Conservation (phyloP, 192 early-diverging fungal species). For the Backusella tuberculispora region DNA sequence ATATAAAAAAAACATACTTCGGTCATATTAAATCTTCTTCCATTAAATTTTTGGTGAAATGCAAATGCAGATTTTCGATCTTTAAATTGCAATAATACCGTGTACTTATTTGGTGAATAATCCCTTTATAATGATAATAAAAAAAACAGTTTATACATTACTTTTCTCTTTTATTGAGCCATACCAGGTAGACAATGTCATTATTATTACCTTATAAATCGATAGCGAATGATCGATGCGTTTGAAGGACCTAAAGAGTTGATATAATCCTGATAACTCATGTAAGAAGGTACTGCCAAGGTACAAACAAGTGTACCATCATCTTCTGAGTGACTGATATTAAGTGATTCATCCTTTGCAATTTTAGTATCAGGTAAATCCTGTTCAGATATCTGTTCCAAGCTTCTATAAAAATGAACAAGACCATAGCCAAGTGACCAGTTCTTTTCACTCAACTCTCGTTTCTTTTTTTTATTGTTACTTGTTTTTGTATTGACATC, state of each 20-base stretch:
- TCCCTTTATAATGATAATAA: conserved; percentile 56
- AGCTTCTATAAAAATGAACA: conserved; percentile 68
- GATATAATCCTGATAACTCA: conserved; percentile 90
- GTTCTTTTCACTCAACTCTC: conserved; percentile 2
- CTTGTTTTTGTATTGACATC: conserved; percentile 7
- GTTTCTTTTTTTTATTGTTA: conserved; percentile 20
- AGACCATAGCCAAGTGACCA: conserved; percentile 51
- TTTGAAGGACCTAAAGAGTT: conserved; percentile 76
- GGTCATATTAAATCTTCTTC: conserved; percentile 81
- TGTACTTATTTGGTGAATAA: conserved; percentile 82
- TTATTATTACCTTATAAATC: conserved; percentile 59
- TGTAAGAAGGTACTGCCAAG: conserved; percentile 87
- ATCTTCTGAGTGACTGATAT: conserved; percentile 28
- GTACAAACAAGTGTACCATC: conserved; percentile 63
- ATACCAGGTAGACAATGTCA: not conserved
- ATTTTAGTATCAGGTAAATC: conserved; percentile 3
- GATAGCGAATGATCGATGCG: conserved; percentile 73
- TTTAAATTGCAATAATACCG: conserved; percentile 86
- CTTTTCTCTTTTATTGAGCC: too few species aligned
- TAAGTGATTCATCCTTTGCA: not conserved
- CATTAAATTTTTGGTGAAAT: conserved; percentile 84
- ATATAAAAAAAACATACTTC: conserved; percentile 51
- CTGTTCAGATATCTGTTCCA: conserved; percentile 46
- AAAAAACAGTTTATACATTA: not conserved
- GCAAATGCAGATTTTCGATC: conserved; percentile 54